phyloP scores from a whole-genome alignment of 1,284 basidiomycete species.

The Heterobasidion parviporum region DNA sequence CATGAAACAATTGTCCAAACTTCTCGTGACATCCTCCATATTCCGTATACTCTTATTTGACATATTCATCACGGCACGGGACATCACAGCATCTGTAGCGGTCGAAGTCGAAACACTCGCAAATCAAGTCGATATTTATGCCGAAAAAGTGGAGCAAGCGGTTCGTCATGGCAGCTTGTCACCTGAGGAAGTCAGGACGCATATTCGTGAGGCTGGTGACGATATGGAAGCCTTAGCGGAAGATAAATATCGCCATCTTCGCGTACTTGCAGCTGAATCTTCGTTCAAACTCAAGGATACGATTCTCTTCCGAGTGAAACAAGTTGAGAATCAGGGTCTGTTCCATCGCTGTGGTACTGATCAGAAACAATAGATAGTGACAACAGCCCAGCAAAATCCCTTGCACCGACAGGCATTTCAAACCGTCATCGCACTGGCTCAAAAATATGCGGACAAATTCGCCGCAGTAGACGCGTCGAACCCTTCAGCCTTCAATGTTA shows the following conservation, averaged over 20 bases:
- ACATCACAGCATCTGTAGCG: constrained; percentile 30
- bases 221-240: constrained; percentile 1
- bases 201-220: constrained; percentile 6
- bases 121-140: constrained; percentile 9
- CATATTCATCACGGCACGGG: constrained; percentile 26
- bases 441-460: constrained; percentile 29
- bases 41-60: constrained; percentile 36
- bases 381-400: constrained; percentile 29
- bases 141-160: background rate
- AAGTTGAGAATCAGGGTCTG: constrained; percentile 17
- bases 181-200: constrained; percentile 8
- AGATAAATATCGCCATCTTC: constrained; percentile 11
- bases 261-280: constrained; percentile 13
- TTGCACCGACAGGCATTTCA: constrained; percentile 28
- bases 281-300: constrained; percentile 23
- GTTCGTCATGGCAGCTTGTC: background rate
- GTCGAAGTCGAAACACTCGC: constrained; percentile 28
- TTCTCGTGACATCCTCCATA: constrained; percentile 33
- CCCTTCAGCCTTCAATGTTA: constrained; percentile 9
- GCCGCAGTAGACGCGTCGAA: constrained; percentile 6
- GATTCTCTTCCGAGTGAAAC: constrained; percentile 27
- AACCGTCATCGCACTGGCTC: constrained; percentile 28
- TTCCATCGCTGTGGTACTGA: background rate
- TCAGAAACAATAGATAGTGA: constrained; percentile 24
- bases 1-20: constrained; percentile 23